Base-by-base conservation (phyloP, 192 early-diverging fungal species). In the Coemansia javaensis region DNA sequence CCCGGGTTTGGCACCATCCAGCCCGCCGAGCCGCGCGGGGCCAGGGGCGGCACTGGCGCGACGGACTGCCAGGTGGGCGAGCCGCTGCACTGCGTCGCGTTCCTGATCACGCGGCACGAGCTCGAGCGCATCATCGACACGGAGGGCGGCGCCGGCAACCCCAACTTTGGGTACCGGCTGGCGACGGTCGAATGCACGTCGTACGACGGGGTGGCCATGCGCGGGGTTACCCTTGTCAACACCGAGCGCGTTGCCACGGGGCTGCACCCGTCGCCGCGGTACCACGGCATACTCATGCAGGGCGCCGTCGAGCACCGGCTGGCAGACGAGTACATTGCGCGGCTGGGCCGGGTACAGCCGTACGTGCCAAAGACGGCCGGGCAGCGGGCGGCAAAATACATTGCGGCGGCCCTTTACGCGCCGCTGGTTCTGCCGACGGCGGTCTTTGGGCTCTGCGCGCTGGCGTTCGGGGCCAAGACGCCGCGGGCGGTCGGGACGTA, bases 1-100 rank as follows among this genome's bases (percentile, higher is more conserved):
- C 70, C 70, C n/a, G 63, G 63, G 5, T 74, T 74, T 44, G 70
- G 63, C 18, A 40, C 55, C 10, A 65, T 74, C 47, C n/a, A 42
- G 30, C 55, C 45, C 2, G 50, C 65, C n/a, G n/a, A n/a, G n/a
- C n/a, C n/a, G n/a, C n/a, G n/a, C n/a, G n/a, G n/a, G n/a, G n/a
- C n/a, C 8, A 0, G 13, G 0, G 8, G 32, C 9, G 15, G 32
- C 21, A 24, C 13, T 2, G 25, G 42, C 22, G 35, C n/a, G 18
- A 9, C 37, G 3, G 66, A 49, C 37, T 48, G 46, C 41, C 47
- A 63, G 15, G 55, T 46, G 0, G 58, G 63, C 13, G 41, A 37
- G 7, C 61, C 58, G 15, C 57, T 73, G 5, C 69, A 73, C 39
- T 64, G 69, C 40, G 50, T 73, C 10, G 69, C 69, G 2, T 63